These are phyloP conservation scores for Tuber aestivum DNA, from an alignment of 495 filamentous ascomycete species.

Conservation along the genomic window DNA sequence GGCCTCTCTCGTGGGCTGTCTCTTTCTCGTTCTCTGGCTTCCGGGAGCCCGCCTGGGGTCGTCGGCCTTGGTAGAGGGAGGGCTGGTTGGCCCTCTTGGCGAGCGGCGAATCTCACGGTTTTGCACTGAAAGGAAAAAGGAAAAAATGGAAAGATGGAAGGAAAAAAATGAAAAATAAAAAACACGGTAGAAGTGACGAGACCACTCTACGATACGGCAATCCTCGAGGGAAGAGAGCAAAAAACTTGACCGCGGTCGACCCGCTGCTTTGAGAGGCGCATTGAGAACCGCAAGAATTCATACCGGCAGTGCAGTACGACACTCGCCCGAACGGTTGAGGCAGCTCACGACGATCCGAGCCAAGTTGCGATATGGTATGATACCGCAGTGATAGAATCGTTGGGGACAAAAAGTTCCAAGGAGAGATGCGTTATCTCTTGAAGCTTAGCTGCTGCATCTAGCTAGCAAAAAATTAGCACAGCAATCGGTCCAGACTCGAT, in stretches of 20 bases:
- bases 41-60: slow-evolving; percentile 12
- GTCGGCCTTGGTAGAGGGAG: slow-evolving; percentile 11
- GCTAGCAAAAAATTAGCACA: background rate
- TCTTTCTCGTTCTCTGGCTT: background rate
- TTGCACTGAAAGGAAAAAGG: too few relatives aligned
- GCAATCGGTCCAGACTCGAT: background rate
- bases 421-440: background rate
- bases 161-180: too few relatives aligned
- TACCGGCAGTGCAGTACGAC: background rate
- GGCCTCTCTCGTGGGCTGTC: slow-evolving; percentile 1
- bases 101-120: slow-evolving; percentile 17
- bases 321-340: background rate
- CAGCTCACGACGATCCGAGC: background rate
- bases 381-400: background rate
- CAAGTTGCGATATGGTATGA: too few relatives aligned
- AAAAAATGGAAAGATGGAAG: too few relatives aligned
- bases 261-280: slow-evolving; percentile 5
- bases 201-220: background rate
- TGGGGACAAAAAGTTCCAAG: background rate
- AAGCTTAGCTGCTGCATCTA: background rate
- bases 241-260: slow-evolving; percentile 7
- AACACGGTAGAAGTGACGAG: too few relatives aligned
- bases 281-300: background rate
- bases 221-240: background rate
- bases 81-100: slow-evolving; percentile 8